Evolutionary conservation across 176 grass and related monocot species (phyloP), one percentile per base, ranked within the genome.

Genomic region (Dactylis glomerata): DNA sequence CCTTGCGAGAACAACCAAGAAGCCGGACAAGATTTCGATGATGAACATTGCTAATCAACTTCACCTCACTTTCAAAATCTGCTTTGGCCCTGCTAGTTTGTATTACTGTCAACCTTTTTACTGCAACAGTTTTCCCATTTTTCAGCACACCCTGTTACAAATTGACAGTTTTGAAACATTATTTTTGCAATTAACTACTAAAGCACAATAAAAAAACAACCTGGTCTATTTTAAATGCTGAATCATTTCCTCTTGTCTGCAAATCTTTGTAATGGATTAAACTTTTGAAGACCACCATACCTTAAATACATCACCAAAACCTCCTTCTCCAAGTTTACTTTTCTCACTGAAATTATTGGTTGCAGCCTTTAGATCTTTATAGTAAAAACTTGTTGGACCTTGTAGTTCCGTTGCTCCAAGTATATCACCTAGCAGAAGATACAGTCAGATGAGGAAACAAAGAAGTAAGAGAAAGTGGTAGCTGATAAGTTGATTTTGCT

Each of bases 21-120:
- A 97, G 87, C 57, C 94, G 80, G 47, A 94, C 90, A 71, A 94
- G 79, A 92, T 94, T 94, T 58, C 92, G 86, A 57, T 97, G 92
- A 86, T 92, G 94, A 83, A 94, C 90, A 85, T 97, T 94, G 89
- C 92, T 94, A 76, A 97, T 97, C 68, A 97, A 81, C 83, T 92
- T 94, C 76, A 97, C 94, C 77, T 97, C 94, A 57, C 83, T 94
- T 63, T 87, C 81, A 80, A 94, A 94, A 80, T 97, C 87, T 76
- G 63, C 80, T 86, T 83, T 86, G 31, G 82, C 85, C 40, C 71
- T 77, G 54, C 88, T 92, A 57, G 57, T 90, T 89, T 89, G 65
- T 41, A 87, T 76, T 80, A 92, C 85, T 77, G 86, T 41, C 52
- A 97, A 61, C 76, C 69, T 85, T 70, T 94, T 97, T 51, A 97